Evolutionary conservation across 441 rosid species (phyloP), one percentile per base, ranked within the genome.

Genomic region (Erodium texanum): DNA sequence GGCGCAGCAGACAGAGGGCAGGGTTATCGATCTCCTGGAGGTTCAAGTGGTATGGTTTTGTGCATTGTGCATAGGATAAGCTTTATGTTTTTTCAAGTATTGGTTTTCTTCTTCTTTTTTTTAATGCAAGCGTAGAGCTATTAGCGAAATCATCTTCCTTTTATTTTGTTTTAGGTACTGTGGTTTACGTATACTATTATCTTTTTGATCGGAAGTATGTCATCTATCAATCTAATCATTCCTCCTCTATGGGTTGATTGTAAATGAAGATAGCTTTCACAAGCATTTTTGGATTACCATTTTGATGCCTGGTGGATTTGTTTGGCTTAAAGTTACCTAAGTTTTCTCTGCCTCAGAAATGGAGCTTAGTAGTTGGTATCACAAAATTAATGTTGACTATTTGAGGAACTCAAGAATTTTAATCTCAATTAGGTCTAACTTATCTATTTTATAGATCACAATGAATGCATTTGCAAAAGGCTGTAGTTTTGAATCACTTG

Each of bases 11-110:
- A 77, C 68, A 79, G 73, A 67, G 68, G 85, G 62, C 76, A 71
- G 69, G 92, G 93, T 74, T 93, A 93, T 84, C 97, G 89, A 76
- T 83, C 89, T 75, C 80, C 88, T 71, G 83, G 78, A 56, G 73
- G 32, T 68, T 88, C 92, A n/a, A 71, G 76, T 62, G 97, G 99
- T 93, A 85, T 74, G 72, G 27, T 54, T 68, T 19, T 38, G 65
- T 73, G 7, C 9, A 36, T 36, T 11, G 7, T 45, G 52, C 52
- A 45, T 5, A 34, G 38, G 38, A 34, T 34, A 34, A 20, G 24
- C 2, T 19, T 4, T n/a, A 2, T 36, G 8, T 8, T 8, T 38
- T 38, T 38, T 8, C 43, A 38, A 38, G 14, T 38, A 38, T 38
- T 38, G 43, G 16, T 24, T 23, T 41, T 20, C n/a, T n/a, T n/a